These are phyloP conservation scores for Blastocystis sp. DNA, from an alignment of 352 stramenopile genomes.

Conservation along the genomic window DNA sequence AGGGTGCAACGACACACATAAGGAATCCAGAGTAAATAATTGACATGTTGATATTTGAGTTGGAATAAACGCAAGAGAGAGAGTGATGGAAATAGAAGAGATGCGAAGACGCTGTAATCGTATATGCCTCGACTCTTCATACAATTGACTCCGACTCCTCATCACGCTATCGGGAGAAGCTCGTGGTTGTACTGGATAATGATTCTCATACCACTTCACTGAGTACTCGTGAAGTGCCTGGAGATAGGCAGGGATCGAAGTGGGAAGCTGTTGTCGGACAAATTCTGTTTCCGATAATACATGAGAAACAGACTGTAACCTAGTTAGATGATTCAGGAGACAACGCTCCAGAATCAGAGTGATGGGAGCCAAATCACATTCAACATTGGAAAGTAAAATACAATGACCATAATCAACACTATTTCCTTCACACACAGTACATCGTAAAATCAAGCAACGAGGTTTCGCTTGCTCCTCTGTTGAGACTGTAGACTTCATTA, in stretches of 20 bases:
- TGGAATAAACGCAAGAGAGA: background rate
- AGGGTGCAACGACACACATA: background rate
- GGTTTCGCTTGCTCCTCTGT: background rate
- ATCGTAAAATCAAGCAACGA: background rate
- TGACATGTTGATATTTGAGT: background rate
- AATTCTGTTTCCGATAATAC: background rate
- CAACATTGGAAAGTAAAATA: background rate
- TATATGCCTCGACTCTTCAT: constrained; percentile 30
- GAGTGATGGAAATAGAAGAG: background rate
- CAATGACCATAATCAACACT: background rate
- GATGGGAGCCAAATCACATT: background rate
- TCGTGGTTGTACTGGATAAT: background rate
- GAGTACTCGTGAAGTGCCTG: background rate
- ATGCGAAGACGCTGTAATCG: background rate
- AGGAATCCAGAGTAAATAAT: background rate
- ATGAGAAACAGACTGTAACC: background rate
- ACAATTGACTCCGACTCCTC: background rate
- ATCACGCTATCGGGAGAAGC: background rate
- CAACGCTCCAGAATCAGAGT: background rate
- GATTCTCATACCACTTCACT: background rate
- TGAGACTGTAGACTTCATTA: background rate
- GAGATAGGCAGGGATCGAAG: background rate
- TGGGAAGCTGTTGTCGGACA: background rate
- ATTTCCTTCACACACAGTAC: background rate
- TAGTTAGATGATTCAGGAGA: background rate